A percentile compares a stretch with the other conserved stretches of the same genome.
phyloP scores from a whole-genome alignment of 176 grass and related monocot species.

The Pontederia crassipes region DNA sequence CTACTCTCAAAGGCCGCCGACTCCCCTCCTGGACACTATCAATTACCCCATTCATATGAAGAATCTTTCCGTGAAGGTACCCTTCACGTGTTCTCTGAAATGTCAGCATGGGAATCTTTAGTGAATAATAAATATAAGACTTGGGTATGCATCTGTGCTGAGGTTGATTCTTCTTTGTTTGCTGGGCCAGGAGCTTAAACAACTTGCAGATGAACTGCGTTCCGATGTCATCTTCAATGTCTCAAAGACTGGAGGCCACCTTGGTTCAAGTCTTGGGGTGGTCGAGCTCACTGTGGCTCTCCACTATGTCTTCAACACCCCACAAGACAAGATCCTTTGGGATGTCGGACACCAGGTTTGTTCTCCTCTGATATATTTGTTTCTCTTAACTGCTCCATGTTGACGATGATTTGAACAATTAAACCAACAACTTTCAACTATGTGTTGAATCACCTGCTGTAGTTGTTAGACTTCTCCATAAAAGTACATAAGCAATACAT shows the following conservation, averaged over 20 bases:
- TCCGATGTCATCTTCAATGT: constrained; percentile 98
- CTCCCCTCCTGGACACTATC: constrained; percentile 87
- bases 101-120: constrained; percentile 2
- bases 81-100: constrained; percentile 25
- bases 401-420: not conserved
- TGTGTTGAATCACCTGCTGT: no score
- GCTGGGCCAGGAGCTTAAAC: constrained; percentile 57
- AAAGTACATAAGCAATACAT: no score
- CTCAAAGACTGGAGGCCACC: constrained; percentile 90
- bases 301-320: constrained; percentile 88
- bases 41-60: constrained; percentile 97
- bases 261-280: constrained; percentile 88
- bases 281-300: constrained; percentile 91
- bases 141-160: not conserved
- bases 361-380: constrained; percentile 12
- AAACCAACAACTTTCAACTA: no score
- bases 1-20: constrained; percentile 72
- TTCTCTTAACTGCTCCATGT: not conserved
- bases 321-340: constrained; percentile 86
- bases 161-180: not conserved
- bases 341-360: constrained; percentile 93
- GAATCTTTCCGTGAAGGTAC: constrained; percentile 72
- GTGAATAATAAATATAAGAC: not conserved
- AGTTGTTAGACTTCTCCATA: no score
- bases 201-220: constrained; percentile 85